Base-by-base conservation (phyloP, 129 eudicot species). In the Oenanthe sinensis region DNA sequence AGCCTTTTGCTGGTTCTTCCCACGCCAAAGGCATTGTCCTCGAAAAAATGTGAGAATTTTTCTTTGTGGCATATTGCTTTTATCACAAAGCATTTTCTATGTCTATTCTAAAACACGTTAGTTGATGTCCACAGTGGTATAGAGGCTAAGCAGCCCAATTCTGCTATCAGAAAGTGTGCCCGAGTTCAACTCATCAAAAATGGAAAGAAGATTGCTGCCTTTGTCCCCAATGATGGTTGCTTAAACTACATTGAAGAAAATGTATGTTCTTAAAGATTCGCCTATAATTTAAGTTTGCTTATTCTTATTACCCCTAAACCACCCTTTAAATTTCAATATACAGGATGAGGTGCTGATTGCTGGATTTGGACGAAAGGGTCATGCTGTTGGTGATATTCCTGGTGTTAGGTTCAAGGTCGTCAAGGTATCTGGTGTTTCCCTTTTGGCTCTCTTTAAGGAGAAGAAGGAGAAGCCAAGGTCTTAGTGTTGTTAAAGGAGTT, bases 381-480 rank as follows among this genome's bases (percentile, higher is more conserved):
- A 90, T 58, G 96, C 96, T 13, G 96, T 90, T 74, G 96, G 96
- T 86, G 96, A 91, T 87, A 91, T 88, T 91, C 96, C 96, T 24
- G 96, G 96, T 37, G 96, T 90, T 69, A 82, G 96, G 80, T 90
- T 90, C 81, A 90, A 90, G 91, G 96, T 90, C 45, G 96, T 90
- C 78, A 90, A 90, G 96, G 96, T 90, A 4, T 88, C 96, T 37
- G 96, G 96, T 75, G 96, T 91, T 30, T 91, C 96, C 45, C 92
- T 91, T 36, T 72, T 88, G 68, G 92, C 92, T 48, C 87, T 88
- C 75, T 91, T 88, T 81, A 91, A 88, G 92, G 92, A 90, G 84
- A 90, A 90, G 77, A 90, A 90, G 84, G 96, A 90, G 75, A 90
- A 90, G 84, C 96, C 96, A 43, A 88, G 92, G 60, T 91, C 96